Percentiles rank a stretch among this genome's conserved stretches.
Evolutionary conservation across 352 stramenopile species (phyloP).

Genomic region (Pythium phragmitis): DNA sequence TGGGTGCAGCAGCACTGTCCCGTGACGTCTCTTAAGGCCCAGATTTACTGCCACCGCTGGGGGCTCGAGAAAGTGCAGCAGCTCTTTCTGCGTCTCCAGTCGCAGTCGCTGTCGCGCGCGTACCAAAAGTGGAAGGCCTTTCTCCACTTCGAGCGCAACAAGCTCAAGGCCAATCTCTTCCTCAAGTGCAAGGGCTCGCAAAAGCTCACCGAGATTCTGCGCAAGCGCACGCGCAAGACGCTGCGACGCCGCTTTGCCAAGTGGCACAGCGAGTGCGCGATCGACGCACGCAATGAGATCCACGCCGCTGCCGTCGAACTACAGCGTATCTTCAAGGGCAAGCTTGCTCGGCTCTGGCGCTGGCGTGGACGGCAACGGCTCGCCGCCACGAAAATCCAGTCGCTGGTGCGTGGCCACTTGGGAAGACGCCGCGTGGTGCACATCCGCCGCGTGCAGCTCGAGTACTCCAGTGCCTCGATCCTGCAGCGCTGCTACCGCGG

Average conservation of each 20-base stretch:
- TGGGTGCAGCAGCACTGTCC: slow-evolving; percentile 87
- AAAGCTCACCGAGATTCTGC: slow-evolving; percentile 69
- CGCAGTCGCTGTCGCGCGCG: slow-evolving; percentile 59
- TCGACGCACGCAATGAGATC: slow-evolving; percentile 58
- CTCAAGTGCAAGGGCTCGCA: slow-evolving; percentile 83
- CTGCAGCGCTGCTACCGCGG: slow-evolving; percentile 80
- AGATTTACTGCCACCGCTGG: slow-evolving; percentile 86
- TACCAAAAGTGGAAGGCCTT: slow-evolving; percentile 74
- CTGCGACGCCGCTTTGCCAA: slow-evolving; percentile 40
- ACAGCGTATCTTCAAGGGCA: slow-evolving; percentile 57
- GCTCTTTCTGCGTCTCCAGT: slow-evolving; percentile 68
- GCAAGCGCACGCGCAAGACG: slow-evolving; percentile 54
- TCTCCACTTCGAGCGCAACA: slow-evolving; percentile 71
- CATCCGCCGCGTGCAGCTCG: slow-evolving; percentile 36
- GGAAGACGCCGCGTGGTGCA: slow-evolving; percentile 26
- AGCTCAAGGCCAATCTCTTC: slow-evolving; percentile 73
- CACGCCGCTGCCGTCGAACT: slow-evolving; percentile 69
- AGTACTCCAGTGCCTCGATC: slow-evolving; percentile 45
- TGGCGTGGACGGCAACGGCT: slow-evolving; percentile 26
- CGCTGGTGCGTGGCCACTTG: slow-evolving; percentile 49
- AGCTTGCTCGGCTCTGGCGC: slow-evolving; percentile 36
- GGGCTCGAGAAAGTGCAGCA: slow-evolving; percentile 81
- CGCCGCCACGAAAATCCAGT: slow-evolving; percentile 48
- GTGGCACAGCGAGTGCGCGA: slow-evolving; percentile 51
- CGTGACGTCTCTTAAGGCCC: slow-evolving; percentile 74